phyloP scores from a whole-genome alignment of 2,329 filamentous ascomycete species.

The Aspergillus unguis region DNA sequence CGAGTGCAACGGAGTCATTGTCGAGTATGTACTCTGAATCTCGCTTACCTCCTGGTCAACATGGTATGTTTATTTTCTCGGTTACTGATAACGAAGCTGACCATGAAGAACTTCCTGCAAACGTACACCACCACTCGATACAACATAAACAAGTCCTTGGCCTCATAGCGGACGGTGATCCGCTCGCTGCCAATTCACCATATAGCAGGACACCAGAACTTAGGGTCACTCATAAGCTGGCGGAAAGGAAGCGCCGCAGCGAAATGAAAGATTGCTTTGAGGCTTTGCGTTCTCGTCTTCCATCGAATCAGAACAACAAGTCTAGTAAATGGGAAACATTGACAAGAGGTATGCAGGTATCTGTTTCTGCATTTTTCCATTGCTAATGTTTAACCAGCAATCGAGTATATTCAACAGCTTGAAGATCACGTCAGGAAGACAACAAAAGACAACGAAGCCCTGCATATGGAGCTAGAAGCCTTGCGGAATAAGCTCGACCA shows the following conservation, averaged over 20 bases:
- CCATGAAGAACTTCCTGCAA: constrained; percentile 44
- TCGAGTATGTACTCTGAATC: constrained; percentile 47
- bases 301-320: constrained; percentile 48
- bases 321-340: constrained; percentile 54
- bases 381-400: constrained; percentile 34
- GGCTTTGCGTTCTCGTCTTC: constrained; percentile 43
- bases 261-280: constrained; percentile 55
- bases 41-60: constrained; percentile 46
- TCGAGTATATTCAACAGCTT: constrained; percentile 47
- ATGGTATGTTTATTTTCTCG: constrained; percentile 38
- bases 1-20: constrained; percentile 47
- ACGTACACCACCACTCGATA: constrained; percentile 47
- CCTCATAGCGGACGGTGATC: constrained; percentile 46
- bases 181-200: constrained; percentile 41
- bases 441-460: constrained; percentile 38
- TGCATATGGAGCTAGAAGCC: constrained; percentile 37
- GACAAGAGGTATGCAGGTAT: constrained; percentile 39
- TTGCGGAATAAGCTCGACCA: constrained; percentile 40
- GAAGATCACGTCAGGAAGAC: constrained; percentile 40
- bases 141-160: constrained; percentile 49
- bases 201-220: constrained; percentile 51
- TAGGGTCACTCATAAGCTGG: constrained; percentile 49
- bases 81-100: not conserved
- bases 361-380: not conserved
- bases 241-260: constrained; percentile 50